These are phyloP conservation scores for Phtheirospermum japonicum DNA, from an alignment of 257 asterid species.

Conservation along the genomic window DNA sequence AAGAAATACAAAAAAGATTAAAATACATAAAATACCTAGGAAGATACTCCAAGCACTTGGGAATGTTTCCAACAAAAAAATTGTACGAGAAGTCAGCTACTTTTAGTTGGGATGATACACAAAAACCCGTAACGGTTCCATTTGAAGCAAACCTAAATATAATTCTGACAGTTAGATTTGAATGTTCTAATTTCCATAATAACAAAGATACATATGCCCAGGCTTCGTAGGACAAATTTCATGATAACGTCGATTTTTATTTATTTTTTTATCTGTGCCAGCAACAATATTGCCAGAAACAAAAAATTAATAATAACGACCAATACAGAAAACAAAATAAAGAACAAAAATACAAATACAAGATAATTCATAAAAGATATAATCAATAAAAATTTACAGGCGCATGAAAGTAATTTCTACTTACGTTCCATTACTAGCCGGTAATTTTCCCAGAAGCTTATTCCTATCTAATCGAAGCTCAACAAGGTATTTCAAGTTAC, in stretches of 20 bases:
- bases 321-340: conserved; percentile 17
- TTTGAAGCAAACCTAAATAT: conserved; percentile 47
- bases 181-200: no score
- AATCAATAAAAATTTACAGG: not conserved
- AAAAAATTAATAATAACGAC: no score
- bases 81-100: conserved; percentile 78
- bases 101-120: conserved; percentile 65
- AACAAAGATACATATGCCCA: no score
- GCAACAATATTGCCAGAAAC: no score
- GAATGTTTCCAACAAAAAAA: conserved; percentile 68
- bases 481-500: conserved; percentile 66
- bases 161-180: no score
- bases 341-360: not conserved
- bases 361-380: not conserved
- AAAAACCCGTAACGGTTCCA: conserved; percentile 44
- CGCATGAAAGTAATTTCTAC: conserved; percentile 27
- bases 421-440: conserved; percentile 71
- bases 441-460: conserved; percentile 64
- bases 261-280: no score
- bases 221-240: no score
- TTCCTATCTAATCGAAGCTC: conserved; percentile 87
- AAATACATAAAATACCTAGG: conserved; percentile 52
- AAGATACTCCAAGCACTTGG: conserved; percentile 71
- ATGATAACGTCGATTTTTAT: no score
- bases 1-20: not conserved